Base-by-base conservation (phyloP, 805 yeast species). In the Yarrowia divulgata region DNA sequence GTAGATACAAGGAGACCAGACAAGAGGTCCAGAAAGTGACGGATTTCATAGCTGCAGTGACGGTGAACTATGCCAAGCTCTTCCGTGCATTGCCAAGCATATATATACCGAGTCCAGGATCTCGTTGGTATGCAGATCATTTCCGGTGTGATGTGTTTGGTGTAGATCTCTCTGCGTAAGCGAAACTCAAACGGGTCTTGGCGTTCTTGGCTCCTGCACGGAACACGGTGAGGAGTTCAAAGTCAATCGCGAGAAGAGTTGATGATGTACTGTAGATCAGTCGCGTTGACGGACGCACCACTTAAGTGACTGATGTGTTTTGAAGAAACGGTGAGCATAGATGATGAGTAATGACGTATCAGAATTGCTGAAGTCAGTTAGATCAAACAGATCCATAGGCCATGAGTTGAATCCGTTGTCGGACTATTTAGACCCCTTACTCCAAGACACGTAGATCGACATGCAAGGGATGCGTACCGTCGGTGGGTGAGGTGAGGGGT, bases 141-240 rank as follows among this genome's bases (percentile, higher is more conserved):
- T 48, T 10, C 54, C 16, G 6, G 1, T 29, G 8, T 3, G 18
- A 19, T 8, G 12, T 48, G 54, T 48, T 48, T 23, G 2, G 9
- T n/a, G 57, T 50, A n/a, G 57, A 50, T 50, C 57, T 23, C 8
- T 34, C 23, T n/a, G 16, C 37, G 6, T 48, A 49, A 32, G 39
- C 55, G 55, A 49, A 49, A 49, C 55, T 13, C 19, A 29, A 49
- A 14, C 37, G 13, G 3, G 14, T 32, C 55, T 49, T 49, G 55
- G 55, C 55, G 3, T 10, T 32, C 55, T 49, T 49, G 55, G 55
- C 55, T 32, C 12, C 55, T 49, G 55, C 55, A 46, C 18, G 35
- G 49, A 19, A 19, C 37, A 9, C 37, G 37, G 2, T 9, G 37
- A 34, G 37, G 37, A 6, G 37, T 2, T 2, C 3, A 23, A 23